Evolutionary conservation across 78 protist species (phyloP).

Genomic region (Polysphondylium violaceum): DNA sequence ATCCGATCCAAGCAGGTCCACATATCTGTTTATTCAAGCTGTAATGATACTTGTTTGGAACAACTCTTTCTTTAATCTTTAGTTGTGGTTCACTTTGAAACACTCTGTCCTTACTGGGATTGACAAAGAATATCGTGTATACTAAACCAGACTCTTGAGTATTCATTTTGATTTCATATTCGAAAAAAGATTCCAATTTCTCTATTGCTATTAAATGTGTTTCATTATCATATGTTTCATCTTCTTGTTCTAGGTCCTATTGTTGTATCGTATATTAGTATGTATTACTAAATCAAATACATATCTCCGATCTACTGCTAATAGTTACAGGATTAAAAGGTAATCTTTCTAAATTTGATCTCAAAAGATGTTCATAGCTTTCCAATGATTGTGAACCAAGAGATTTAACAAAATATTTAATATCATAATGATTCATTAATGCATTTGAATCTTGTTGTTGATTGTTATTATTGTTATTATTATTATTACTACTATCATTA

Average conservation of each 20-base stretch:
- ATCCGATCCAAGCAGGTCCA: conserved; percentile 57
- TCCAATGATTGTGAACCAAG: background rate
- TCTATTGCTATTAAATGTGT: conserved; percentile 41
- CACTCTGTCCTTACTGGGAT: conserved; percentile 43
- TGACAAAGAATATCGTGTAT: conserved; percentile 39
- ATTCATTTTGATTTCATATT: conserved; percentile 16
- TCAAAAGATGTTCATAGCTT: conserved; percentile 14
- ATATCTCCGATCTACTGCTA: background rate
- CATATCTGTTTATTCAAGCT: background rate
- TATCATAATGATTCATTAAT: conserved; percentile 40
- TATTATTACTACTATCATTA: background rate
- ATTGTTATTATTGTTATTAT: background rate
- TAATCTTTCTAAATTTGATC: background rate
- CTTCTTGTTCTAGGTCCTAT: too few species aligned
- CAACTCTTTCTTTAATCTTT: background rate
- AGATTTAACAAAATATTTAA: conserved; percentile 4
- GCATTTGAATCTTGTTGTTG: background rate
- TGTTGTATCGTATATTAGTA: background rate
- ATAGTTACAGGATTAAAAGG: background rate
- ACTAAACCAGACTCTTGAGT: background rate
- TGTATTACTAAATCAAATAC: too few species aligned
- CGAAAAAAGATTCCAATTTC: conserved; percentile 35
- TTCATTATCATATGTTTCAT: conserved; percentile 27
- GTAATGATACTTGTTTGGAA: background rate
- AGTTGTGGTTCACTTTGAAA: background rate